These are phyloP conservation scores for Capillidium rhysosporum DNA, from an alignment of 371 early-diverging fungal species.

Conservation along the genomic window DNA sequence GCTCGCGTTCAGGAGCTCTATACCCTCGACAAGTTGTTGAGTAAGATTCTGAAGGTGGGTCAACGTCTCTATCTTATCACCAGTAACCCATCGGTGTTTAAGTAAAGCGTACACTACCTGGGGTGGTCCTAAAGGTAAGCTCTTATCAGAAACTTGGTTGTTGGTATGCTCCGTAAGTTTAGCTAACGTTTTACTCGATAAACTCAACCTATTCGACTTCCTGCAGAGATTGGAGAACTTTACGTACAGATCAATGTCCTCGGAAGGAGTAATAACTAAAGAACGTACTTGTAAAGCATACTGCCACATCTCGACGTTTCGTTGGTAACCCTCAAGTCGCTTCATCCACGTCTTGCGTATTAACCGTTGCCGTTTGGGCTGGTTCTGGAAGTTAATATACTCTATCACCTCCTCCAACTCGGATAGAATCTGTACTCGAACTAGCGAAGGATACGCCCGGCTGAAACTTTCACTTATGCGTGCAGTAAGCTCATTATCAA, in stretches of 20 bases:
- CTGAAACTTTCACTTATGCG: conserved; percentile 87
- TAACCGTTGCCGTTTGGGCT: conserved; percentile 51
- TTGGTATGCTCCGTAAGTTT: conserved; percentile 26
- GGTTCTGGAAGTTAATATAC: conserved; percentile 67
- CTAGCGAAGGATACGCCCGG: conserved; percentile 71
- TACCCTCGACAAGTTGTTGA: conserved; percentile 29
- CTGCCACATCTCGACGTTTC: conserved; percentile 94
- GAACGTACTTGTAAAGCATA: conserved; percentile 72
- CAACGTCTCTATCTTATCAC: conserved; percentile 29
- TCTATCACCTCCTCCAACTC: conserved; percentile 92
- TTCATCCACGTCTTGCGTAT: conserved; percentile 81
- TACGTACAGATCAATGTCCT: conserved; percentile 88
- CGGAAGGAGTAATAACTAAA: conserved; percentile 75
- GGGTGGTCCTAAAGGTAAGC: conserved; percentile 26
- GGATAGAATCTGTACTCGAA: conserved; percentile 89
- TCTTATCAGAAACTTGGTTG: conserved; percentile 2
- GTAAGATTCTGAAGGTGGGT: conserved; percentile 39
- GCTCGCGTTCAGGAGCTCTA: conserved; percentile 14
- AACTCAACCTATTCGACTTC: conserved; percentile 62
- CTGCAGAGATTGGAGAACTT: conserved; percentile 90
- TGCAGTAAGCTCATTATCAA: conserved; percentile 79
- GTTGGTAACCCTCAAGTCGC: conserved; percentile 70
- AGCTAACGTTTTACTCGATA: conserved; percentile 62
- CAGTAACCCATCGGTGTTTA: conserved; percentile 86
- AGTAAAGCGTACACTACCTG: conserved; percentile 83